Percentiles rank a stretch among this genome's conserved stretches.
Conservation (phyloP, 306 rosid genomes). For the Lathyrus tuberosus region DNA sequence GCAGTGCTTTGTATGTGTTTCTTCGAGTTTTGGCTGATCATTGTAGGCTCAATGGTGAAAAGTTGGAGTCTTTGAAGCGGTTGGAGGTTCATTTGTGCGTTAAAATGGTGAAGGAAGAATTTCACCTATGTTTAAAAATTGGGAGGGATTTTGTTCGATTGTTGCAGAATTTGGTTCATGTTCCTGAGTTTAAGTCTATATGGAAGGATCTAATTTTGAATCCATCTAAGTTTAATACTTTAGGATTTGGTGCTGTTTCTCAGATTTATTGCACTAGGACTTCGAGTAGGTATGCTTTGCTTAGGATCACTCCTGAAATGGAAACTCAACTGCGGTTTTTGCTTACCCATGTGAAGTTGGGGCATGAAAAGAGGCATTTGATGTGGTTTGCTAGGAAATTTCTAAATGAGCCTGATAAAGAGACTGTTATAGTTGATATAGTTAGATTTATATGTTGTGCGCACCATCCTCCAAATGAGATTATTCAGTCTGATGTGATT, state of each 20-base stretch:
- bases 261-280: constrained; percentile 65
- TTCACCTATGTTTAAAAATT: constrained; percentile 64
- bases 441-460: constrained; percentile 82
- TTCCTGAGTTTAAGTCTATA: constrained; percentile 62
- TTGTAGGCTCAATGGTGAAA: constrained; percentile 38
- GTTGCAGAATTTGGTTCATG: constrained; percentile 68
- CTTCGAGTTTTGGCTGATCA: constrained; percentile 78
- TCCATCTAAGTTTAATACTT: constrained; percentile 50
- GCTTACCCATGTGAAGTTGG: constrained; percentile 73
- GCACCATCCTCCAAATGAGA: constrained; percentile 84
- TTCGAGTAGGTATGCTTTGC: constrained; percentile 57
- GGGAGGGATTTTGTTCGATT: constrained; percentile 84
- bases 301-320: constrained; percentile 77
- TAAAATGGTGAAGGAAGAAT: constrained; percentile 63
- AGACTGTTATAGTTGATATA: constrained; percentile 64
- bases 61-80: constrained; percentile 56
- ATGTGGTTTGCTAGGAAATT: constrained; percentile 74
- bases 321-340: constrained; percentile 68
- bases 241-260: constrained; percentile 57
- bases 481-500: constrained; percentile 76
- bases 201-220: constrained; percentile 62
- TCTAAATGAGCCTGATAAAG: constrained; percentile 56
- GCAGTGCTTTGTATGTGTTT: constrained; percentile 63
- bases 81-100: constrained; percentile 72
- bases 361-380: constrained; percentile 70